Evolutionary conservation across 2,329 filamentous ascomycete genomes (phyloP).

Genomic region (Karstenula rhodostoma): DNA sequence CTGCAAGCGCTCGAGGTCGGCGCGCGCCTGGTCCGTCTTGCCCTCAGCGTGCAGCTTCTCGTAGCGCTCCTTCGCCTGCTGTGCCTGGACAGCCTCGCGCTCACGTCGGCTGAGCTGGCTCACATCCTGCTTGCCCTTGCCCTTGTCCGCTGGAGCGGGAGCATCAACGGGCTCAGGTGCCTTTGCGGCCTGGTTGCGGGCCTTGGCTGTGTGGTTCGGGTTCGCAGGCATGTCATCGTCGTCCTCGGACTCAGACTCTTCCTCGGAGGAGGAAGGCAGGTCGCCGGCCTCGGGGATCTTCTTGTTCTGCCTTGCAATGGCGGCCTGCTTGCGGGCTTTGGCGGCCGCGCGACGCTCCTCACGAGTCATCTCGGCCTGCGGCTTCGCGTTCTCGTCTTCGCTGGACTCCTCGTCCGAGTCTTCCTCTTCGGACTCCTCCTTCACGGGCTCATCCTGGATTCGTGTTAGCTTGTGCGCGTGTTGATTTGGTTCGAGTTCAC

Average conservation of each 20-base stretch:
- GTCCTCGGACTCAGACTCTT: slow-evolving; percentile 64
- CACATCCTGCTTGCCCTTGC: slow-evolving; percentile 62
- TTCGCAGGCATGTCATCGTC: slow-evolving; percentile 81
- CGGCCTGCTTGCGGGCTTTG: slow-evolving; percentile 90
- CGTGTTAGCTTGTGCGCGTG: slow-evolving; percentile 26
- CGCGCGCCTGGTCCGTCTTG: slow-evolving; percentile 95
- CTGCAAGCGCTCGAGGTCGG: slow-evolving; percentile 83
- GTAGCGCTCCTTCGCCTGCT: slow-evolving; percentile 88
- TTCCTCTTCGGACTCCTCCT: slow-evolving; percentile 59
- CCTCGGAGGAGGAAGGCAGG: slow-evolving; percentile 75
- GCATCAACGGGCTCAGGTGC: slow-evolving; percentile 62
- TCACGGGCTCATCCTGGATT: slow-evolving; percentile 51
- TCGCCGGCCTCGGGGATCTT: slow-evolving; percentile 82
- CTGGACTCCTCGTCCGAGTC: slow-evolving; percentile 55
- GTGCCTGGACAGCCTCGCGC: slow-evolving; percentile 82
- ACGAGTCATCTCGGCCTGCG: slow-evolving; percentile 72
- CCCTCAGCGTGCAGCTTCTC: slow-evolving; percentile 91
- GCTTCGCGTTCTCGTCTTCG: slow-evolving; percentile 50
- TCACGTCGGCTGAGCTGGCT: slow-evolving; percentile 71
- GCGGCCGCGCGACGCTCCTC: slow-evolving; percentile 88
- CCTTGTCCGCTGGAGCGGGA: slow-evolving; percentile 61
- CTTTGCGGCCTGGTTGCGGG: slow-evolving; percentile 70
- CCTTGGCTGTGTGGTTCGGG: slow-evolving; percentile 80
- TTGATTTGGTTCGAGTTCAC: slow-evolving; percentile 34
- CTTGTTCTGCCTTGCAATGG: slow-evolving; percentile 77